A percentile compares a stretch with the other conserved stretches of the same genome.
phyloP scores from a whole-genome alignment of 2,329 filamentous ascomycete genomes.

The Anthostomella pinea region DNA sequence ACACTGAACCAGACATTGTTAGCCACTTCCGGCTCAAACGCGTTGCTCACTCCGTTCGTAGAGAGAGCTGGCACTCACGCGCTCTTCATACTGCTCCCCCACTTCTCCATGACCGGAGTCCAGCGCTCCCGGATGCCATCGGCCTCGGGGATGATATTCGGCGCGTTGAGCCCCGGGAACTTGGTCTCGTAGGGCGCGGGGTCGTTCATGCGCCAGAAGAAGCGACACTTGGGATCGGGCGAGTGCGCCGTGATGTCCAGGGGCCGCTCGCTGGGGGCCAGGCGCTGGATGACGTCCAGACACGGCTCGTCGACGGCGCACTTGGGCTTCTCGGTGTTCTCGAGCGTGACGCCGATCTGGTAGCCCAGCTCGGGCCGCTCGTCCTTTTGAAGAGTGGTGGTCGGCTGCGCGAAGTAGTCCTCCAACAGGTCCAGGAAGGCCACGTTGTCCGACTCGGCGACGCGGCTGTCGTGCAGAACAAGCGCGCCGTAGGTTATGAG shows the following conservation, averaged over 20 bases:
- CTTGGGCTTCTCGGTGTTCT: constrained; percentile 62
- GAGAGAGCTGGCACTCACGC: no score
- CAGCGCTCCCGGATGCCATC: constrained; percentile 48
- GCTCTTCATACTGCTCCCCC: constrained; percentile 59
- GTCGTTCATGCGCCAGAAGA: constrained; percentile 62
- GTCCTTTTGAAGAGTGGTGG: constrained; percentile 43
- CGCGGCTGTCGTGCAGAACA: constrained; percentile 58
- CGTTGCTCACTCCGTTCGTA: no score
- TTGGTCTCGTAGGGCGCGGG: constrained; percentile 50
- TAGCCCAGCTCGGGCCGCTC: constrained; percentile 58
- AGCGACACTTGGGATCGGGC: constrained; percentile 61
- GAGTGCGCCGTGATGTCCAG: constrained; percentile 55
- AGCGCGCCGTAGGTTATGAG: constrained; percentile 60
- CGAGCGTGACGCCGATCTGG: constrained; percentile 61
- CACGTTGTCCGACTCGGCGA: constrained; percentile 52
- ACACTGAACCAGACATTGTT: constrained; percentile 37
- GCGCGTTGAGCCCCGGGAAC: constrained; percentile 54
- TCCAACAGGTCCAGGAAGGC: constrained; percentile 61
- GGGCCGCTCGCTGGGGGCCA: constrained; percentile 53
- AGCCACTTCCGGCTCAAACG: no score
- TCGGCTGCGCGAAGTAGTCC: constrained; percentile 61
- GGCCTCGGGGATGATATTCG: constrained; percentile 53
- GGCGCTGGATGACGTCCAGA: constrained; percentile 52
- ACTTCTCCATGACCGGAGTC: constrained; percentile 53
- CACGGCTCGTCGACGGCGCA: constrained; percentile 62